Conservation (phyloP, 441 rosid genomes). For the Oxalis stricta region DNA sequence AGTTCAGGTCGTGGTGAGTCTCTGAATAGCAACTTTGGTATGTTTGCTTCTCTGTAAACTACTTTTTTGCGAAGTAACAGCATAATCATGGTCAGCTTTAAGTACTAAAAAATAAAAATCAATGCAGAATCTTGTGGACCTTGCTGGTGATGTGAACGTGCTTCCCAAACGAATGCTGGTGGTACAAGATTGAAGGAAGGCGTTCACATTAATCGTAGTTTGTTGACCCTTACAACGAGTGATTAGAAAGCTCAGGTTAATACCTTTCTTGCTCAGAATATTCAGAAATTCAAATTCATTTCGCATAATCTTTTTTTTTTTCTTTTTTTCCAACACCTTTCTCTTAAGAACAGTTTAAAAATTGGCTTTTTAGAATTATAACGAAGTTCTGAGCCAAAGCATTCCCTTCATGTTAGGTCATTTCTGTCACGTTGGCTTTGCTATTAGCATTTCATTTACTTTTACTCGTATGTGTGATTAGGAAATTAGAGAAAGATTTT, state of each 20-base stretch:
- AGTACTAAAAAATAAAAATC: constrained; percentile 3
- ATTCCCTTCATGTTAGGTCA: background rate
- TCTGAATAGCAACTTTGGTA: constrained; percentile 82
- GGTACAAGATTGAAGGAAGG: constrained; percentile 84
- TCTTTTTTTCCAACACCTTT: no score
- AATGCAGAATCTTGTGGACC: constrained; percentile 84
- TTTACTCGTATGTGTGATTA: no score
- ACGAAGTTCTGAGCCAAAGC: background rate
- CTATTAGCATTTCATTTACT: no score
- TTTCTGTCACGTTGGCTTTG: background rate
- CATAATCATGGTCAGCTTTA: constrained; percentile 9
- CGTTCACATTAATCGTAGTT: constrained; percentile 81
- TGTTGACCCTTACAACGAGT: constrained; percentile 83
- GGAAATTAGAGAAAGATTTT: background rate
- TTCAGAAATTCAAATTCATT: no score
- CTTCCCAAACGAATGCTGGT: constrained; percentile 66
- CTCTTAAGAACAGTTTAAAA: no score
- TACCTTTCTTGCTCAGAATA: no score
- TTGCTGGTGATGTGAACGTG: constrained; percentile 96
- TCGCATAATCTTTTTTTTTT: no score
- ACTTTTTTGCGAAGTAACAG: background rate
- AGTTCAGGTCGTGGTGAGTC: constrained; percentile 62
- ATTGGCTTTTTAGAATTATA: background rate
- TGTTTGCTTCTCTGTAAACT: constrained; percentile 8
- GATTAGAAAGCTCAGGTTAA: constrained; percentile 80